Conservation (phyloP, 2,329 filamentous ascomycete species). For the Hypoxylon sp. region DNA sequence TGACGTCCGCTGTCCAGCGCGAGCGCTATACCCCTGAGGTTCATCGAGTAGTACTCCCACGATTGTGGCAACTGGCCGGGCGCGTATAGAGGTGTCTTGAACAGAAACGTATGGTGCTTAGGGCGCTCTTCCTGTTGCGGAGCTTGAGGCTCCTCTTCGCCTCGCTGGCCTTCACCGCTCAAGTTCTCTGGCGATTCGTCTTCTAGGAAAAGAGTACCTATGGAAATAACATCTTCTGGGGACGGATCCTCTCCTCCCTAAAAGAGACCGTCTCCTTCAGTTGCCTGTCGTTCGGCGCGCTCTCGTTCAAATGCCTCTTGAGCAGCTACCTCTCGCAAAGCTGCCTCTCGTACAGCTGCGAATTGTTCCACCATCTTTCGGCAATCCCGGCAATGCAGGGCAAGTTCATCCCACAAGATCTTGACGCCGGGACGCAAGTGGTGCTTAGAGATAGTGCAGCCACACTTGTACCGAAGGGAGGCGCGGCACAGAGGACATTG, state of each 20-base stretch:
- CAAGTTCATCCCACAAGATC: constrained; percentile 17
- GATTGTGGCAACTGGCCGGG: background rate
- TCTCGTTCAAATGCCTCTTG: too few relatives aligned
- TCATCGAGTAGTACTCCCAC: background rate
- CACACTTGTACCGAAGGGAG: constrained; percentile 18
- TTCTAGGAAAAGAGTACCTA: too few relatives aligned
- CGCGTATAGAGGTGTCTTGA: background rate
- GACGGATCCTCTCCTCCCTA: too few relatives aligned
- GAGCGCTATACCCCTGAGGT: background rate
- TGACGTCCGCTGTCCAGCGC: background rate
- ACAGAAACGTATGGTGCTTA: constrained; percentile 6
- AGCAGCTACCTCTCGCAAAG: too few relatives aligned
- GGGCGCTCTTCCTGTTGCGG: constrained; percentile 5
- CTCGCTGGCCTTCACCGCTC: too few relatives aligned
- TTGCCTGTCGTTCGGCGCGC: too few relatives aligned
- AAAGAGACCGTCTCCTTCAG: too few relatives aligned
- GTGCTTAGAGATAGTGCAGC: constrained; percentile 17
- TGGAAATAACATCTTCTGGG: too few relatives aligned
- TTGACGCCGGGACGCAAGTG: constrained; percentile 33
- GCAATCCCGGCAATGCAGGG: constrained; percentile 8
- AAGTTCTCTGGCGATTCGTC: too few relatives aligned
- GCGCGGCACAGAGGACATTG: constrained; percentile 28
- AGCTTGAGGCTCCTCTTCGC: too few relatives aligned
- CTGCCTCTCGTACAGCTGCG: too few relatives aligned
- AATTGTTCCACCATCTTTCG: too few relatives aligned